Evolutionary conservation across 2,329 filamentous ascomycete species (phyloP).

Genomic region (Macrophomina tecta): DNA sequence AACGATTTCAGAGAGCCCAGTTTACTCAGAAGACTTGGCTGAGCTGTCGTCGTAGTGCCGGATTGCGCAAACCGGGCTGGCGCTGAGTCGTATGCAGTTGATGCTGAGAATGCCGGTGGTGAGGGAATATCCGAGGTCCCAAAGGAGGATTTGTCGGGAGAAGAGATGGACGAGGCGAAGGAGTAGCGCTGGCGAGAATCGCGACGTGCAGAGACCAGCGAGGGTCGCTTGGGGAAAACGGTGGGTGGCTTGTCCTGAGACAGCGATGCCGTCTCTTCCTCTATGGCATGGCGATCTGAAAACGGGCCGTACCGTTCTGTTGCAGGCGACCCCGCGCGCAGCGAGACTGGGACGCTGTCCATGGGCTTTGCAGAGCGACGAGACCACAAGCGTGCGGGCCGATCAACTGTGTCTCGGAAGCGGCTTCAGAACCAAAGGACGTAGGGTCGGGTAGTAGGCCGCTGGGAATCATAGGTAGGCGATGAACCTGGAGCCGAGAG

Average conservation of each 20-base stretch:
- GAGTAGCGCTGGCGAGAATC: conserved; percentile 34
- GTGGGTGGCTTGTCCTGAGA: conserved; percentile 44
- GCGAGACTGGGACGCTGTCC: conserved; percentile 39
- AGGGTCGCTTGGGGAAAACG: conserved; percentile 43
- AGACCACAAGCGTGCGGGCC: background rate
- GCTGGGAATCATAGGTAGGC: too few relatives aligned
- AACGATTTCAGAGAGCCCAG: conserved; percentile 38
- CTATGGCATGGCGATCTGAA: conserved; percentile 34
- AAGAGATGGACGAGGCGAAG: conserved; percentile 1
- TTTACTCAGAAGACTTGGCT: conserved; percentile 40
- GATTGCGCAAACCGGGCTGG: conserved; percentile 34
- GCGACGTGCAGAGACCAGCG: conserved; percentile 40
- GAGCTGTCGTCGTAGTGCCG: conserved; percentile 34
- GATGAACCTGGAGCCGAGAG: too few relatives aligned
- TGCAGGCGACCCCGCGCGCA: conserved; percentile 40
- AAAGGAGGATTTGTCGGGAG: conserved; percentile 9
- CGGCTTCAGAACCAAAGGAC: background rate
- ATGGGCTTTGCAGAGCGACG: conserved; percentile 31
- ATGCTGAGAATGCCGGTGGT: conserved; percentile 39
- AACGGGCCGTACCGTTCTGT: conserved; percentile 30
- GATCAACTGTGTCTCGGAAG: background rate
- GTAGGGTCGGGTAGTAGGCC: too few relatives aligned
- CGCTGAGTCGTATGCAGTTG: conserved; percentile 39
- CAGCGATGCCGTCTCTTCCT: conserved; percentile 36
- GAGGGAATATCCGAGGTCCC: background rate